Conservation (phyloP, 169 alveolate genomes). For the Plasmodium sp. region DNA sequence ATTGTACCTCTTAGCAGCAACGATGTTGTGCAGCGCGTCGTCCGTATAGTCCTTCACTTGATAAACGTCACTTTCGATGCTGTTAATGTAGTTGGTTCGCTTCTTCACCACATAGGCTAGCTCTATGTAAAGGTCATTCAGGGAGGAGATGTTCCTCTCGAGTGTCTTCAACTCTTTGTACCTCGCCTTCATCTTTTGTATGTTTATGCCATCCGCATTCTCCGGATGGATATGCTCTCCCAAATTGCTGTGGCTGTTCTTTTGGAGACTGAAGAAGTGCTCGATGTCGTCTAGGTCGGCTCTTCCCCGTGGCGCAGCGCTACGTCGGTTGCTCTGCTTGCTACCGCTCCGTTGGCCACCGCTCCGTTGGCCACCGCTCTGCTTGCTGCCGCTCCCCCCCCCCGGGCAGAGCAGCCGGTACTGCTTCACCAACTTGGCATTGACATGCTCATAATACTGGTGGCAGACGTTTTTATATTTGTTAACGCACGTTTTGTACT, state of each 20-base stretch:
- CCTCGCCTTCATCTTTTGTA: slow-evolving; percentile 36
- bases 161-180: slow-evolving; percentile 32
- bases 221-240: neutral
- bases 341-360: neutral
- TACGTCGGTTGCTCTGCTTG: neutral
- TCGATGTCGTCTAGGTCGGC: slow-evolving; percentile 1
- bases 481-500: slow-evolving; percentile 33
- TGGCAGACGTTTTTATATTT: slow-evolving; percentile 49
- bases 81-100: slow-evolving; percentile 30
- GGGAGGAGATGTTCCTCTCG: slow-evolving; percentile 24
- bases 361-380: neutral
- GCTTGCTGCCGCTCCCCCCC: neutral
- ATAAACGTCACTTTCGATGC: slow-evolving; percentile 34
- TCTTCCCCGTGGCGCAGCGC: neutral
- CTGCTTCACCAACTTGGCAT: slow-evolving; percentile 43
- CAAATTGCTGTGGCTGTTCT: neutral
- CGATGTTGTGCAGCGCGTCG: slow-evolving; percentile 42
- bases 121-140: slow-evolving; percentile 50
- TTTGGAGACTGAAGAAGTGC: slow-evolving; percentile 16
- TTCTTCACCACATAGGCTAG: slow-evolving; percentile 57
- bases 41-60: slow-evolving; percentile 62
- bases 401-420: slow-evolving; percentile 27
- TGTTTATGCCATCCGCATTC: slow-evolving; percentile 14
- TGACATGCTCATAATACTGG: slow-evolving; percentile 49
- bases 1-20: slow-evolving; percentile 32